These are phyloP conservation scores for Fusarium sp. DNA, from an alignment of 2,329 filamentous ascomycete species.

Conservation along the genomic window DNA sequence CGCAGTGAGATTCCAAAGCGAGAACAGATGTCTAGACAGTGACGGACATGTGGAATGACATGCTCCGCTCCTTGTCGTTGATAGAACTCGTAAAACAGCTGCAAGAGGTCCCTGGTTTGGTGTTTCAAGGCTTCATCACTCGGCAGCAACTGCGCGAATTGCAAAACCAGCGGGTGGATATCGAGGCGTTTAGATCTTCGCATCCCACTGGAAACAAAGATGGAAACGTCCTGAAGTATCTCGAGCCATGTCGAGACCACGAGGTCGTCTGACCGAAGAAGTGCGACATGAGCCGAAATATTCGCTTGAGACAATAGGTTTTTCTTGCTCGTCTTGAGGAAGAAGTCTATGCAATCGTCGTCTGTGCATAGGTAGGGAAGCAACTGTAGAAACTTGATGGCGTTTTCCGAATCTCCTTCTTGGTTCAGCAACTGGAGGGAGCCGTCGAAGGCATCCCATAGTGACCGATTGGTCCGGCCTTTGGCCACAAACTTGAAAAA, in stretches of 20 bases:
- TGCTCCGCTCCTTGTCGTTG: neutral
- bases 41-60: neutral
- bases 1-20: neutral
- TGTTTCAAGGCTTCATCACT: too few species aligned
- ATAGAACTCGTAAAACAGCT: neutral
- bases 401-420: neutral
- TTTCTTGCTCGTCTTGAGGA: neutral
- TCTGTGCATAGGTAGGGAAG: slow-evolving; percentile 3
- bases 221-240: neutral
- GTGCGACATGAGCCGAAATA: neutral
- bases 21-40: neutral
- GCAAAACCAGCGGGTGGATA: neutral
- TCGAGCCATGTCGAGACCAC: neutral
- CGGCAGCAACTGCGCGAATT: neutral
- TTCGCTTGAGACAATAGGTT: neutral
- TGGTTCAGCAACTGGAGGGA: neutral
- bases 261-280: neutral
- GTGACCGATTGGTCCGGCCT: neutral
- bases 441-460: neutral
- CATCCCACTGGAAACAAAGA: neutral
- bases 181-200: neutral
- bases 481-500: neutral
- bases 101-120: neutral
- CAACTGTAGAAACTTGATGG: neutral
- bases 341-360: neutral